These are phyloP conservation scores for Pseudopyrenochaeta lycopersici DNA, from an alignment of 2,329 filamentous ascomycete species.

Conservation along the genomic window DNA sequence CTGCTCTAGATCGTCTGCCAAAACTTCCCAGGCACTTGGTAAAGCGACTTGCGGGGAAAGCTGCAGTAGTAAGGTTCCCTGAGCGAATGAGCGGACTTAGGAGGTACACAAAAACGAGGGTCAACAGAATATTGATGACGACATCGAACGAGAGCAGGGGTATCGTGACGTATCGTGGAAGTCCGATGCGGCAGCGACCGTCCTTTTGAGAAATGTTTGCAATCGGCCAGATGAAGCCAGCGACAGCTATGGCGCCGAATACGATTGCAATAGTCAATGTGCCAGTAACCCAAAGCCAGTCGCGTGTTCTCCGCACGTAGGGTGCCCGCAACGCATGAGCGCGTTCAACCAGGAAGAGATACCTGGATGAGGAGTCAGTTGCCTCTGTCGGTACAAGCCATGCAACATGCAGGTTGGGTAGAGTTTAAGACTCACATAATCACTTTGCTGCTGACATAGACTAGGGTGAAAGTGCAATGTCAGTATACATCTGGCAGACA, in stretches of 20 bases:
- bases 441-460: constrained; percentile 27
- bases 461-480: neutral
- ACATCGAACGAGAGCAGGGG: constrained; percentile 51
- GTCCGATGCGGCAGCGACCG: constrained; percentile 50
- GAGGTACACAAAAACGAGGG: constrained; percentile 49
- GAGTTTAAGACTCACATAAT: constrained; percentile 16
- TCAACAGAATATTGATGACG: constrained; percentile 51
- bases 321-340: constrained; percentile 49
- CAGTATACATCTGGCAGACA: constrained; percentile 12
- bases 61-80: constrained; percentile 5
- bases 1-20: constrained; percentile 4
- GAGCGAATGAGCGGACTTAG: constrained; percentile 42
- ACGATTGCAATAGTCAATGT: constrained; percentile 35
- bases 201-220: constrained; percentile 39
- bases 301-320: constrained; percentile 38
- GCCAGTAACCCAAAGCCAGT: constrained; percentile 48
- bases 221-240: constrained; percentile 43
- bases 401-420: neutral
- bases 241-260: constrained; percentile 39
- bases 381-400: neutral
- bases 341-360: constrained; percentile 54
- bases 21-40: constrained; percentile 22
- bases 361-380: constrained; percentile 30
- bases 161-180: constrained; percentile 47
- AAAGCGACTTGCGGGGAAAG: constrained; percentile 21